Conservation (phyloP, 83 land plant species). For the Thuja plicata region DNA sequence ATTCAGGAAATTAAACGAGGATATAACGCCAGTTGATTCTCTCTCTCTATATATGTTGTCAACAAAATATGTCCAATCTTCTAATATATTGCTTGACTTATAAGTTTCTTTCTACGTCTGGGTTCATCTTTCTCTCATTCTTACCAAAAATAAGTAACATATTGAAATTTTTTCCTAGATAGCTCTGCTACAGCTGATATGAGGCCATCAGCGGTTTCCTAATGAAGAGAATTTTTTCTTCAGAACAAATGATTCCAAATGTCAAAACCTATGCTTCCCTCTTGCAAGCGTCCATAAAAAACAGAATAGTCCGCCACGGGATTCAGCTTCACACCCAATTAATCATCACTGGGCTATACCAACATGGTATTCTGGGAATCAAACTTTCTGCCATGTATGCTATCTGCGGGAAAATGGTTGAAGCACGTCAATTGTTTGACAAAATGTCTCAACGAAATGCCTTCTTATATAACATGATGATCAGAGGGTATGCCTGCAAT, state of each 20-base stretch:
- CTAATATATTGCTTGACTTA: neutral
- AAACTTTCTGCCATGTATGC: conserved; percentile 31
- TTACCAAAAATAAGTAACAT: neutral
- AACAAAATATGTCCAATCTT: no score
- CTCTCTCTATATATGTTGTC: no score
- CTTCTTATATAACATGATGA: conserved; percentile 23
- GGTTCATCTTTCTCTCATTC: neutral
- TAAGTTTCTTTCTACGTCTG: neutral
- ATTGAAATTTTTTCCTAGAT: neutral
- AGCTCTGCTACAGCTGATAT: neutral
- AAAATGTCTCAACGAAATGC: conserved; percentile 21
- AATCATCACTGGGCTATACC: neutral
- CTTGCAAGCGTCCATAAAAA: neutral
- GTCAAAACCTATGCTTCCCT: neutral
- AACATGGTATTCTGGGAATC: conserved; percentile 3
- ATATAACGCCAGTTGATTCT: no score
- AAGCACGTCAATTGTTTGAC: conserved; percentile 46
- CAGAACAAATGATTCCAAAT: neutral
- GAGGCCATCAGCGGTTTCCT: neutral
- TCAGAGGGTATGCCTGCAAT: conserved; percentile 23
- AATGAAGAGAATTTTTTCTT: neutral
- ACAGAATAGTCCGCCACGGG: neutral
- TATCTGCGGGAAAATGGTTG: neutral
- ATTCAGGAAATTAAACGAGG: no score
- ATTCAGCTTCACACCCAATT: neutral